Evolutionary conservation across 805 yeast genomes (phyloP).

Genomic region (Zygosaccharomyces bisporus): DNA sequence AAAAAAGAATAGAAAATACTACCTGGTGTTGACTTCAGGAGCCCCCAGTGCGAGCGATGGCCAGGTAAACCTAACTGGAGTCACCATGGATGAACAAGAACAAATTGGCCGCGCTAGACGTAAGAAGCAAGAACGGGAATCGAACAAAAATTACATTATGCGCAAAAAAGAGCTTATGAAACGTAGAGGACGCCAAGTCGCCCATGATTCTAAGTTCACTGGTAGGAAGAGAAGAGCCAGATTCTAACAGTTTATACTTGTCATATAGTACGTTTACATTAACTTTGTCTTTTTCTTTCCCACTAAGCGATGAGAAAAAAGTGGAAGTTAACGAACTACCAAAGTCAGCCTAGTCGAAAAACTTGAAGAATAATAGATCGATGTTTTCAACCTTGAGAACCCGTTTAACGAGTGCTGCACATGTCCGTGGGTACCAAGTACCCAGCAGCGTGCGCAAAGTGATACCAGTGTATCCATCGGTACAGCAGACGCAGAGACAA

Average conservation of each 20-base stretch:
- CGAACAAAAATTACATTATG: slow-evolving; percentile 72
- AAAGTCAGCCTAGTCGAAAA: not conserved
- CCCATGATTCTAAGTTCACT: slow-evolving; percentile 85
- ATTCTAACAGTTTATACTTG: slow-evolving; percentile 40
- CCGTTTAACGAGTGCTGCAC: slow-evolving; percentile 1
- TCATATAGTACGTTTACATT: not conserved
- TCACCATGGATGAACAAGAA: slow-evolving; percentile 69
- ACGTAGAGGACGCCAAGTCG: slow-evolving; percentile 85
- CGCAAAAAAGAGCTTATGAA: slow-evolving; percentile 93
- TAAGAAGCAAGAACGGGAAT: slow-evolving; percentile 52
- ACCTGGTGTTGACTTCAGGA: slow-evolving; percentile 67
- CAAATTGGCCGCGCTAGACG: slow-evolving; percentile 20
- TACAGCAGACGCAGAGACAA: slow-evolving; percentile 11
- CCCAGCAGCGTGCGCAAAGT: slow-evolving; percentile 21
- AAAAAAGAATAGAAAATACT: slow-evolving; percentile 85
- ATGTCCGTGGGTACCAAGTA: slow-evolving; percentile 18
- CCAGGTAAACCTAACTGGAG: slow-evolving; percentile 72
- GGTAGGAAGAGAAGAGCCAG: slow-evolving; percentile 75
- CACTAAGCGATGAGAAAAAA: not conserved
- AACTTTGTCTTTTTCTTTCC: not conserved
- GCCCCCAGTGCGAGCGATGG: slow-evolving; percentile 74
- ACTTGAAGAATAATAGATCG: not conserved
- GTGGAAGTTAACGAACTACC: not conserved
- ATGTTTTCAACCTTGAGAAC: not conserved
- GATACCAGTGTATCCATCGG: slow-evolving; percentile 34